These are phyloP conservation scores for Barbatosphaeria neglecta DNA, from an alignment of 495 filamentous ascomycete species.

Conservation along the genomic window DNA sequence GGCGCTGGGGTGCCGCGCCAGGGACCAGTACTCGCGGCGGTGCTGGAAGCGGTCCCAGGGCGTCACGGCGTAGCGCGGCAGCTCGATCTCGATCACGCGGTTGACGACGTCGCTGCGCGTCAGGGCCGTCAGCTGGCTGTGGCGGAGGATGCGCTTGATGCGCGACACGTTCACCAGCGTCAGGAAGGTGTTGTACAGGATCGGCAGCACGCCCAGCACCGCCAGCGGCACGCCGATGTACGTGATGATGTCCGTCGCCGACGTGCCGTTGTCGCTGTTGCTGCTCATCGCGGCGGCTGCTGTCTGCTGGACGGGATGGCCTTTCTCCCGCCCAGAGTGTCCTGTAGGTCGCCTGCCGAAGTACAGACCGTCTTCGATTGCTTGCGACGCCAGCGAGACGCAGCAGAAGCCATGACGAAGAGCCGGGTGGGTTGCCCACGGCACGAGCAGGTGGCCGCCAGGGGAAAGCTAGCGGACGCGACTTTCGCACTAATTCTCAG, in stretches of 20 bases:
- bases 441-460: too few relatives aligned
- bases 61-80: slow-evolving; percentile 50
- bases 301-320: too few relatives aligned
- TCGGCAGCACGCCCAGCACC: slow-evolving; percentile 55
- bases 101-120: slow-evolving; percentile 52
- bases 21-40: slow-evolving; percentile 42
- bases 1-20: slow-evolving; percentile 30
- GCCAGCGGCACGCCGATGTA: slow-evolving; percentile 53
- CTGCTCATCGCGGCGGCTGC: not conserved
- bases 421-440: too few relatives aligned
- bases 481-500: not conserved
- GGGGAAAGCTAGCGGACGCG: not conserved
- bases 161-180: slow-evolving; percentile 43
- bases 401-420: too few relatives aligned
- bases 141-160: slow-evolving; percentile 43
- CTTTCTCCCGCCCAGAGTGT: too few relatives aligned
- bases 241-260: slow-evolving; percentile 32
- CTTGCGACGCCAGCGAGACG: too few relatives aligned
- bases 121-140: slow-evolving; percentile 40
- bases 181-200: slow-evolving; percentile 47
- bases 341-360: too few relatives aligned
- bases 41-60: slow-evolving; percentile 44
- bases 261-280: slow-evolving; percentile 8
- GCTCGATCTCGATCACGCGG: slow-evolving; percentile 53
- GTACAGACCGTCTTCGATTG: too few relatives aligned